phyloP scores from a whole-genome alignment of 2,329 filamentous ascomycete species.

The Daldinia sp. region DNA sequence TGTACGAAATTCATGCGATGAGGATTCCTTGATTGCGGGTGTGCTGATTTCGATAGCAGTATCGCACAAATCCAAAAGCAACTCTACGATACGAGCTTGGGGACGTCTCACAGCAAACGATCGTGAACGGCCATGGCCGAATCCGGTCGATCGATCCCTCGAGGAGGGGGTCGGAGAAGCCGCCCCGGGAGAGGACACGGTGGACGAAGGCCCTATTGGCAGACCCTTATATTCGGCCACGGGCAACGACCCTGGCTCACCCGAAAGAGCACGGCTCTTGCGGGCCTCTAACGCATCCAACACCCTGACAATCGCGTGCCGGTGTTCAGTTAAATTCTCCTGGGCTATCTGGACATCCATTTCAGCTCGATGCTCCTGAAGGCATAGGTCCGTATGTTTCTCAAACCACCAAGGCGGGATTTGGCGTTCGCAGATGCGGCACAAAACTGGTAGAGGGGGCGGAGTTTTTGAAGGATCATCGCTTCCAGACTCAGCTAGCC shows the following conservation, averaged over 20 bases:
- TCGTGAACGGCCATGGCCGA: conserved; percentile 80
- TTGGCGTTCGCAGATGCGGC: conserved; percentile 95
- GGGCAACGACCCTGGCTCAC: conserved; percentile 61
- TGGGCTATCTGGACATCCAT: conserved; percentile 98
- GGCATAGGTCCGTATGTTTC: conserved; percentile 94
- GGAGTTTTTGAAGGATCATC: conserved; percentile 79
- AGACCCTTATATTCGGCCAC: conserved; percentile 87
- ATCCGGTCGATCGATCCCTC: conserved; percentile 75
- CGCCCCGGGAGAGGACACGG: conserved; percentile 74
- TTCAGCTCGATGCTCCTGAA: conserved; percentile 95
- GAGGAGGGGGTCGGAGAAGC: conserved; percentile 76
- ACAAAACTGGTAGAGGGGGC: conserved; percentile 85
- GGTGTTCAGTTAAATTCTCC: conserved; percentile 89
- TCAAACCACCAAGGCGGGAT: conserved; percentile 99
- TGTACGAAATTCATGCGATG: conserved; percentile 81
- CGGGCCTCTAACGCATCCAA: conserved; percentile 89
- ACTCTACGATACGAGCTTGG: conserved; percentile 90
- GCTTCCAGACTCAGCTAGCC: conserved; percentile 82
- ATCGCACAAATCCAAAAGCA: conserved; percentile 93
- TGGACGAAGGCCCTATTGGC: conserved; percentile 78
- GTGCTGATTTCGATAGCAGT: conserved; percentile 95
- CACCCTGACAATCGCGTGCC: conserved; percentile 93
- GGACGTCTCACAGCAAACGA: conserved; percentile 93
- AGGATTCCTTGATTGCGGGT: conserved; percentile 87
- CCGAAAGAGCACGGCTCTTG: conserved; percentile 68